phyloP scores from a whole-genome alignment of 352 stramenopile species.

The Phytopythium delawarense region DNA sequence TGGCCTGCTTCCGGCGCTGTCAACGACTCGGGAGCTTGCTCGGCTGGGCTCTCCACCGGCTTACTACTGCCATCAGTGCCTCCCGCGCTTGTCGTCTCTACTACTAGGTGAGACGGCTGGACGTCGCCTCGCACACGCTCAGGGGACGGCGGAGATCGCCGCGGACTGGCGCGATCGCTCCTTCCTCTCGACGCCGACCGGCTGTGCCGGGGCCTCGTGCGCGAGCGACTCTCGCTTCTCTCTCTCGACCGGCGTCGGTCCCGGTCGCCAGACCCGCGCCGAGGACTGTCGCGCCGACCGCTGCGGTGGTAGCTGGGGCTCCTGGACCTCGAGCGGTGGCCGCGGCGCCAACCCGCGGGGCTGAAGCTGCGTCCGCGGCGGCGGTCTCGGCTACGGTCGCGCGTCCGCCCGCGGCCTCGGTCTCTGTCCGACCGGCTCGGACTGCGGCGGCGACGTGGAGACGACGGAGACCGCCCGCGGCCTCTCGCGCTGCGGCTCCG shows the following conservation, averaged over 20 bases:
- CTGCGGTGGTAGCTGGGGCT: constrained; percentile 1
- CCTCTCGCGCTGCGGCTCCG: constrained; percentile 14
- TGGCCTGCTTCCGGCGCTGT: not conserved
- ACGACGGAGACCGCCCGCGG: not conserved
- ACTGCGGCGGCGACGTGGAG: constrained; percentile 1
- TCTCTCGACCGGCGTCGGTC: not conserved
- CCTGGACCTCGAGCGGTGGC: constrained; percentile 3
- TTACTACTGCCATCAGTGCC: not conserved
- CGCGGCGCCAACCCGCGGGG: not conserved
- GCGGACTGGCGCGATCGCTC: not conserved
- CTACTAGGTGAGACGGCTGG: not conserved
- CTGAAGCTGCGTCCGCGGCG: constrained; percentile 3
- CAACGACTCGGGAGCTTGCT: not conserved
- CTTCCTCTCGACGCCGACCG: not conserved
- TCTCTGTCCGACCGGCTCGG: constrained; percentile 7
- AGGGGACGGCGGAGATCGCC: not conserved
- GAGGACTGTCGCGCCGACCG: not conserved
- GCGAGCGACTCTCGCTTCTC: not conserved
- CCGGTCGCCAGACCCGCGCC: not conserved
- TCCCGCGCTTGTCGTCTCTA: not conserved
- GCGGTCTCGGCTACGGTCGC: constrained; percentile 10
- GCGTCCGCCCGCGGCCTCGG: not conserved
- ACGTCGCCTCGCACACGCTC: not conserved
- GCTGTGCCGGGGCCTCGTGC: not conserved
- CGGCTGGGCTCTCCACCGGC: not conserved